Evolutionary conservation across 805 yeast genomes (phyloP), one percentile per base, ranked within the genome.

Genomic region (Tetrapisispora phaffii): DNA sequence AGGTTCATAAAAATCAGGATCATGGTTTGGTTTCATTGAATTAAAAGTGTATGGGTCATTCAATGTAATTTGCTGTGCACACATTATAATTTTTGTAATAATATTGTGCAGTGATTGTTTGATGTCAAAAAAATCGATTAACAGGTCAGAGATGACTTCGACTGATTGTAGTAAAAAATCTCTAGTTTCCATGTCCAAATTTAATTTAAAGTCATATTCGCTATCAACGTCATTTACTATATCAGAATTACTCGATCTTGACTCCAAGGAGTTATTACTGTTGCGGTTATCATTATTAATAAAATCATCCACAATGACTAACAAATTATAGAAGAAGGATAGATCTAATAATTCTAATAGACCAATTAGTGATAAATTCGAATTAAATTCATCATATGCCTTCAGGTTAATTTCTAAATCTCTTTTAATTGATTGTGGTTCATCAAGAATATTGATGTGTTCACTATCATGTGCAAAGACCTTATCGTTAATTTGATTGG

Each of bases 41-140:
- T 72, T 70, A 62, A 85, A 85, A 1, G 80, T 81, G 47, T 82
- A 87, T 0, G 93, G 87, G 57, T 85, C 94, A 24, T 73, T 76
- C 10, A 84, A 62, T 0, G 93, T 82, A 10, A 85, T 63, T 12
- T 78, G 70, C 57, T 85, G 95, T 0, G 84, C 72, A 39, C 80
- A 77, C 73, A 85, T 74, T 10, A 85, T 69, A 6, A 83, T 69
- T 24, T 73, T 72, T 3, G 79, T 67, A 28, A 80, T 67, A 4
- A 72, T 58, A 51, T 82, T 77, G 59, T 86, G 89, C 22, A 85
- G 59, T 8, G 74, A 72, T 58, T 87, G 96, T 54, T 87, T 88
- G 39, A 75, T 66, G 49, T 81, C 82, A 55, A 80, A 76, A 57
- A 84, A 87, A 42, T 85, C 94, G n/a, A 81, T 68, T 4, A 80